Base-by-base conservation (phyloP, 2,329 filamentous ascomycete species). In the Aspergillus eucalypticola region DNA sequence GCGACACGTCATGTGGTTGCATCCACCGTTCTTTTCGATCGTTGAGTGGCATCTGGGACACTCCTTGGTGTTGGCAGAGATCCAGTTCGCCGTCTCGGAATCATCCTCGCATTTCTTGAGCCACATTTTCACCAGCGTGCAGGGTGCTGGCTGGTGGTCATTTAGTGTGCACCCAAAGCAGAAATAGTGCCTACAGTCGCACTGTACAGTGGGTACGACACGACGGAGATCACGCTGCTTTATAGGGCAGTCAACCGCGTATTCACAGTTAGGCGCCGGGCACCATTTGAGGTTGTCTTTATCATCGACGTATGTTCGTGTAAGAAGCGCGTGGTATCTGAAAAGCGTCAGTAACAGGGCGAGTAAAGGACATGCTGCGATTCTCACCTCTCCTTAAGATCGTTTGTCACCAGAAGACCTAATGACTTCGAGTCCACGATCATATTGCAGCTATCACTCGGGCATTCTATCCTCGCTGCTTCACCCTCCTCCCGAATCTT, bases 21-120 rank as follows among this genome's bases (percentile, higher is more conserved):
- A 97, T 3, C 93, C 93, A 55, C 93, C 93, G 67, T 99, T 99
- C 85, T 99, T 99, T 79, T 99, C 95, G 48, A 99, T 99, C 0
- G 95, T 99, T 2, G 94, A 98, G 68, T 91, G 88, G 77, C 95
- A 99, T 74, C 90, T 95, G 0, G 95, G 94, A 66, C 95, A 99
- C 75, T 99, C 95, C 74, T 99, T 99, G 2, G 95, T 99, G 75
- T 99, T 96, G 50, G 95, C 95, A 0, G 94, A 97, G 64, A 99
- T 99, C 95, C 95, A 99, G 76, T 99, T 99, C 3, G 95, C 94
- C 0, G 95, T 99, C 76, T 99, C 95, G 0, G 92, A 96, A 72
- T 99, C 95, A 74, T 99, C 95, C 59, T 95, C 95, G 73, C 95
- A 99, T 75, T 99, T 99, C 82, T 97, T 96, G 11, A 99, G 78